Evolutionary conservation across 2,329 filamentous ascomycete genomes (phyloP).

Genomic region (Hypoxylon sp.): DNA sequence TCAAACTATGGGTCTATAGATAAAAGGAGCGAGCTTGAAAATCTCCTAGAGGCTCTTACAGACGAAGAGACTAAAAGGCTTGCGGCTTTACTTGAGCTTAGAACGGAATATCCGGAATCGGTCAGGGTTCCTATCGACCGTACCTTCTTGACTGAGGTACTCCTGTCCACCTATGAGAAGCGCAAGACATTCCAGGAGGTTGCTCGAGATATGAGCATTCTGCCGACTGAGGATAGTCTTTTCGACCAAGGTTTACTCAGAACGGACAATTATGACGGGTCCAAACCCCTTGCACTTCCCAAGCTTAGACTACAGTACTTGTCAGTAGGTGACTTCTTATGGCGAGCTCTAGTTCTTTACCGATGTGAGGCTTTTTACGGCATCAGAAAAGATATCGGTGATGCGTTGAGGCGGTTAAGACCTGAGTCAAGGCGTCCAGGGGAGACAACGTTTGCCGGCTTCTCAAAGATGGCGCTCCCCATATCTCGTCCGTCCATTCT

Average conservation of each 20-base stretch:
- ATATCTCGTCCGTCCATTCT: constrained; percentile 89
- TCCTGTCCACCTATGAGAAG: constrained; percentile 82
- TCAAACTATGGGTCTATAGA: constrained; percentile 94
- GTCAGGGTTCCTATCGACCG: constrained; percentile 75
- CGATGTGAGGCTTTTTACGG: constrained; percentile 94
- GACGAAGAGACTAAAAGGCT: constrained; percentile 82
- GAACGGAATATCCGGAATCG: constrained; percentile 84
- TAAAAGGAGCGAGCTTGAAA: constrained; percentile 81
- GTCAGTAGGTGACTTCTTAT: constrained; percentile 95
- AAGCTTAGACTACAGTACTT: constrained; percentile 97
- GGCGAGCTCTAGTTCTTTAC: constrained; percentile 91
- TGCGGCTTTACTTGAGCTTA: constrained; percentile 79
- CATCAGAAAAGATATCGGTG: constrained; percentile 91
- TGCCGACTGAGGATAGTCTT: constrained; percentile 87
- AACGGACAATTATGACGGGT: constrained; percentile 90
- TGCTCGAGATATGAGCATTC: constrained; percentile 76
- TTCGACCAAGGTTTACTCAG: constrained; percentile 85
- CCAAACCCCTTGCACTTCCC: constrained; percentile 87
- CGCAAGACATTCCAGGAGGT: constrained; percentile 86
- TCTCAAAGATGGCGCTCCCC: constrained; percentile 91
- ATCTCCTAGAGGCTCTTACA: constrained; percentile 79
- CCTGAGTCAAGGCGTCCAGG: constrained; percentile 76
- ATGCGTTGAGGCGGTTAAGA: constrained; percentile 82
- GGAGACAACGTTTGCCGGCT: constrained; percentile 83
- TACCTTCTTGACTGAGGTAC: constrained; percentile 76